Evolutionary conservation across 768 basidiomycete genomes (phyloP).

Genomic region (Boletales sp.): DNA sequence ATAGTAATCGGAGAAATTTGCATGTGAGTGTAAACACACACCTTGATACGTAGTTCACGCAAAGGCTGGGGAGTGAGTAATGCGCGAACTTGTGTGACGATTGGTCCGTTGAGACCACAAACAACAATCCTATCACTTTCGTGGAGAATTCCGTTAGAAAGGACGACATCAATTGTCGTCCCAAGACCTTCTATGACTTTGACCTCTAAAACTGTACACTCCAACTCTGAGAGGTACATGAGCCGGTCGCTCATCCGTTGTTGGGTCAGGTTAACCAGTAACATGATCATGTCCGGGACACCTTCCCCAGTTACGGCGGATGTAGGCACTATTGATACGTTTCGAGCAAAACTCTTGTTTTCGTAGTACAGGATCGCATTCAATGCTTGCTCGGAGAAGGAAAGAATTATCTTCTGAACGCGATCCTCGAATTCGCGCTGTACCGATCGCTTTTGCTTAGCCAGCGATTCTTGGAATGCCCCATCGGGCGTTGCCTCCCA

Average conservation of each 20-base stretch:
- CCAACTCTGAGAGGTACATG: constrained; percentile 97
- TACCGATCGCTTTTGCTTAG: constrained; percentile 72
- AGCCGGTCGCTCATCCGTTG: constrained; percentile 95
- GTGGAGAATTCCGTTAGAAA: constrained; percentile 88
- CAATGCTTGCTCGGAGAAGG: constrained; percentile 96
- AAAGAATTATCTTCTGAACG: constrained; percentile 76
- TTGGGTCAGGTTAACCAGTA: constrained; percentile 95
- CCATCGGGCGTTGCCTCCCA: constrained; percentile 92
- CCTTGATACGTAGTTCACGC: constrained; percentile 94
- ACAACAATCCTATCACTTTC: constrained; percentile 95
- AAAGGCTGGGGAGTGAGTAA: constrained; percentile 94
- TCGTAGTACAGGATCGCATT: constrained; percentile 96
- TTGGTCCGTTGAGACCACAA: constrained; percentile 96
- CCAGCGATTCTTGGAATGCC: constrained; percentile 87
- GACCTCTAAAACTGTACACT: constrained; percentile 98
- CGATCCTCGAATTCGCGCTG: constrained; percentile 93
- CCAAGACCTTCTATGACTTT: constrained; percentile 98
- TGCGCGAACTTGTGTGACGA: constrained; percentile 92
- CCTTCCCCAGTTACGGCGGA: constrained; percentile 98
- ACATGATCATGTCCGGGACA: constrained; percentile 98
- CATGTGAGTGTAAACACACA: constrained; percentile 25
- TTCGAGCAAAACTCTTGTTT: constrained; percentile 91
- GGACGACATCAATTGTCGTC: constrained; percentile 94
- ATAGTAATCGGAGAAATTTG: background rate
- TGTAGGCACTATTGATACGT: constrained; percentile 95